Evolutionary conservation across 345 rosid species (phyloP), one percentile per base, ranked within the genome.

Genomic region (Eucalyptus sp.): DNA sequence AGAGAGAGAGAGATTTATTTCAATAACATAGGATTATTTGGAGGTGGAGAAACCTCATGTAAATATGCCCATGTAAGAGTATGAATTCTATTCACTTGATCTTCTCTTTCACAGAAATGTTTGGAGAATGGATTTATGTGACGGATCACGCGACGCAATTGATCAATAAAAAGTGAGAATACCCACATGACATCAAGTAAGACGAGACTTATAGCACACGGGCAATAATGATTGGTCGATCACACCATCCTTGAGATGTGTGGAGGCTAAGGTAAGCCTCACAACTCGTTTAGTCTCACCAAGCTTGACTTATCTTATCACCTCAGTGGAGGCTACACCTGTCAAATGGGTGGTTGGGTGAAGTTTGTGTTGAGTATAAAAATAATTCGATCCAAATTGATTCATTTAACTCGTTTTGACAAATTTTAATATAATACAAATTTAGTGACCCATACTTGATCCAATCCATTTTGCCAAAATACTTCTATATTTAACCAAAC

Each of bases 351-450:
- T 20, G 10, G 10, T 52, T 1, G 0, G 10, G 58, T 52, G 10
- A 52, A 52, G 13, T 56, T 24, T 24, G 6, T 4, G 1, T 56
- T 0, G 6, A 56, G 29, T 56, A 0, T n/a, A 0, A 24, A 24
- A 56, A 2, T 56, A 10, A 1, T 56, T 22, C 0, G 1, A 56
- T 22, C 3, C 12, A 24, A 56, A 56, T 56, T 24, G 2, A 56
- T 56, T 56, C 6, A 56, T 56, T 10, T 10, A 56, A 56, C 62
- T 10, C 0, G 3, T 56, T 56, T 56, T 0, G 6, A 22, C 29
- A 2, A 0, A 56, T 56, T 56, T 24, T 0, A 0, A 8, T 56
- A 24, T 24, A 56, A 56, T 24, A 1, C 6, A 24, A 10, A 10
- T 22, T 22, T 25, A 56, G 13, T 56, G 0, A 22, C 12, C 4